A percentile compares a stretch with the other conserved stretches of the same genome.
Conservation (phyloP, 2,329 filamentous ascomycete genomes). For the Sporothrix luriei region DNA sequence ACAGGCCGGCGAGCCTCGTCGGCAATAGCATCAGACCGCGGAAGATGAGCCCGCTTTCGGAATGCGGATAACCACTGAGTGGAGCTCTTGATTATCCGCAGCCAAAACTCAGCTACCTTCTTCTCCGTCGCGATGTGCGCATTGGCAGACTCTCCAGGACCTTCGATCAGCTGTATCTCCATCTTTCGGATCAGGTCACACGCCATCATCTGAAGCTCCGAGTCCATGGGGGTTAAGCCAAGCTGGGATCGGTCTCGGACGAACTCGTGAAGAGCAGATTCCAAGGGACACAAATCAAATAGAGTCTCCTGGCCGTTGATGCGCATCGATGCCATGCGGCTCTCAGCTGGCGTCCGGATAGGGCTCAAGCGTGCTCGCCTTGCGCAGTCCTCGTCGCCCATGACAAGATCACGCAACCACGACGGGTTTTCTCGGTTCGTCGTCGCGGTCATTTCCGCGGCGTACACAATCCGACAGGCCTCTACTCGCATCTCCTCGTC, state of each 20-base stretch:
- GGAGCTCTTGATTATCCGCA: constrained; percentile 55
- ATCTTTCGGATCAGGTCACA: constrained; percentile 60
- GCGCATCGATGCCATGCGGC: constrained; percentile 52
- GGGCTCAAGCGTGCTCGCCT: constrained; percentile 54
- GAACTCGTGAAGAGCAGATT: constrained; percentile 57
- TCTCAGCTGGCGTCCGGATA: constrained; percentile 51
- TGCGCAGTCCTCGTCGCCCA: constrained; percentile 51
- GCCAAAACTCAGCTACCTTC: constrained; percentile 57
- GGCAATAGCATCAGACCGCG: constrained; percentile 58
- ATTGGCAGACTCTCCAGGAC: not conserved
- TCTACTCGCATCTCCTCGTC: constrained; percentile 61
- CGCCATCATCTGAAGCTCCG: constrained; percentile 62
- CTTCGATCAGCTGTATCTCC: constrained; percentile 46
- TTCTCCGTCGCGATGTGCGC: constrained; percentile 44
- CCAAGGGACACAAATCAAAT: constrained; percentile 60
- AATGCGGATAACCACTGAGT: constrained; percentile 60
- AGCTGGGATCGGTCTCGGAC: constrained; percentile 55
- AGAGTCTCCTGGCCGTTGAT: constrained; percentile 62
- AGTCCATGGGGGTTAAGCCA: constrained; percentile 62
- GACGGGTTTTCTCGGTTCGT: constrained; percentile 45
- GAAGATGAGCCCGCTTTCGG: constrained; percentile 59
- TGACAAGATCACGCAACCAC: constrained; percentile 63
- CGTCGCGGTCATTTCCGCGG: constrained; percentile 51
- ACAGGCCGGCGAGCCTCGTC: constrained; percentile 51
- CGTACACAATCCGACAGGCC: constrained; percentile 61